Evolutionary conservation across 371 early-diverging fungal species (phyloP).

Genomic region (Mucor racemosus): DNA sequence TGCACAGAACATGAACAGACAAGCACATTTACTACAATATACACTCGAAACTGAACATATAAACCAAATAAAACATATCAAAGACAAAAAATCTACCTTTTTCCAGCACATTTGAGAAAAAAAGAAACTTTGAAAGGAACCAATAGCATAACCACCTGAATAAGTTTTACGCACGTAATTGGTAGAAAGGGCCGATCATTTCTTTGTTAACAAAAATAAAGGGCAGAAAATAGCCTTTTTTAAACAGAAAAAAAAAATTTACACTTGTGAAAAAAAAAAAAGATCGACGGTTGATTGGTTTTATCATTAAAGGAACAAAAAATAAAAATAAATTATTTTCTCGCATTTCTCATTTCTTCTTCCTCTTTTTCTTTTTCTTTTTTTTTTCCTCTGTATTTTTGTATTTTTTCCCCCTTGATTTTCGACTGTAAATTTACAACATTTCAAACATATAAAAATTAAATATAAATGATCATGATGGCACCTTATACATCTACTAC

Average conservation of each 20-base stretch:
- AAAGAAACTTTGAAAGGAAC: constrained; percentile 20
- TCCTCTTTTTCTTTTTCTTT: background rate
- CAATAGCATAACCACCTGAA: constrained; percentile 16
- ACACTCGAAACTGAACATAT: background rate
- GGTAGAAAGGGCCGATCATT: constrained; percentile 35
- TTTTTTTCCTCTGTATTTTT: background rate
- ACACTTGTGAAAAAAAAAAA: constrained; percentile 10
- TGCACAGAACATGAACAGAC: background rate
- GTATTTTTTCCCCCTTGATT: constrained; percentile 12
- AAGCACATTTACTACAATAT: background rate
- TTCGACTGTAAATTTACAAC: constrained; percentile 13
- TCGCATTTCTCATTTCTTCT: constrained; percentile 6
- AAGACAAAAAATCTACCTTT: background rate
- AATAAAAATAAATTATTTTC: constrained; percentile 3
- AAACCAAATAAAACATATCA: background rate
- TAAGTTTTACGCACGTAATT: background rate
- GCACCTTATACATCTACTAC: constrained; percentile 30
- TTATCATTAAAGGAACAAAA: background rate
- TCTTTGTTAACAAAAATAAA: background rate
- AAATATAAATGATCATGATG: constrained; percentile 38
- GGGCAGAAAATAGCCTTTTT: constrained; percentile 17
- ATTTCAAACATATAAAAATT: background rate
- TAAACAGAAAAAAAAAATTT: constrained; percentile 22
- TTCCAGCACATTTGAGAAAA: background rate
- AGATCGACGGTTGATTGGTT: constrained; percentile 44